Evolutionary conservation across 345 rosid genomes (phyloP).

Genomic region (Streptanthus diversifolius): DNA sequence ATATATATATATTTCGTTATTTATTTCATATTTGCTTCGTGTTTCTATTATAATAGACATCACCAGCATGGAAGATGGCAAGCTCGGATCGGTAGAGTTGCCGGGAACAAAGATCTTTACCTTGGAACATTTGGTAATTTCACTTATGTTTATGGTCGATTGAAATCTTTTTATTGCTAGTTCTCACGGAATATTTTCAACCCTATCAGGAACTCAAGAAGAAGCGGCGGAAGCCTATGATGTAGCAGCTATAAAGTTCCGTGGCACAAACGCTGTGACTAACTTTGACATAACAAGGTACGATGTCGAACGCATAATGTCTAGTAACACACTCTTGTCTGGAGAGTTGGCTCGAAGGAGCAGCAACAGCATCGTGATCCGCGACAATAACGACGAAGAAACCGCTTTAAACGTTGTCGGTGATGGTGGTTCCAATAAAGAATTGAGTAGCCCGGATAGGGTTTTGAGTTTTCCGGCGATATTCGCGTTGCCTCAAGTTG

Average conservation of each 20-base stretch:
- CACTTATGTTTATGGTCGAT: not conserved
- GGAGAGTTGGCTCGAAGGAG: conserved; percentile 71
- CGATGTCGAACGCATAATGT: conserved; percentile 78
- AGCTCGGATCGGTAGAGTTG: conserved; percentile 97
- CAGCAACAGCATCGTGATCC: conserved; percentile 36
- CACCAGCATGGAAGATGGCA: conserved; percentile 99
- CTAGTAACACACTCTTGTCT: conserved; percentile 72
- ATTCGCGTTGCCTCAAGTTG: conserved; percentile 47
- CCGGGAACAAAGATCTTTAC: conserved; percentile 97
- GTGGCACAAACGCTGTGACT: conserved; percentile 88
- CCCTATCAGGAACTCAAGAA: conserved; percentile 74
- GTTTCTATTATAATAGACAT: conserved; percentile 41
- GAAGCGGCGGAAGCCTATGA: conserved; percentile 99
- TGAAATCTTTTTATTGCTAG: not conserved
- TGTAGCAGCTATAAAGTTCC: conserved; percentile 86
- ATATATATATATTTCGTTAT: not conserved
- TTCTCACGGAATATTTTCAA: not conserved
- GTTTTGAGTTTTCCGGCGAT: conserved; percentile 41
- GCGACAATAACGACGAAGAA: conserved; percentile 35
- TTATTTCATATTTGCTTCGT: conserved; percentile 6
- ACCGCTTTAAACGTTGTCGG: conserved; percentile 48
- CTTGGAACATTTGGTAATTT: conserved; percentile 89
- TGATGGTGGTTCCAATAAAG: conserved; percentile 45
- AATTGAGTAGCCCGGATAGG: conserved; percentile 53
- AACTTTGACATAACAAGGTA: conserved; percentile 83